phyloP scores from a whole-genome alignment of 441 rosid genomes.

The Jatropha multifida region DNA sequence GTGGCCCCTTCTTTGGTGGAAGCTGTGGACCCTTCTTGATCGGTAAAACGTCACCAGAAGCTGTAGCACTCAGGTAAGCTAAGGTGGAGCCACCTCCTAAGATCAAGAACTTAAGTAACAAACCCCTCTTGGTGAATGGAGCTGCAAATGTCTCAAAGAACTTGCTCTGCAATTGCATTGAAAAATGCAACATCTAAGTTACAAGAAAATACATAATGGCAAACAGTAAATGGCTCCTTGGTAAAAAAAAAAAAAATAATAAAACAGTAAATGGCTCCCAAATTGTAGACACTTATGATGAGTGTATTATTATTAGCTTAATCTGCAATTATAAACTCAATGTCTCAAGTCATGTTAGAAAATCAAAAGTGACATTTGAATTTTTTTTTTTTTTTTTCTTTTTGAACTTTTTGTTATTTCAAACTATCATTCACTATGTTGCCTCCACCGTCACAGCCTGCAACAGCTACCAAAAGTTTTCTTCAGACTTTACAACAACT shows the following conservation, averaged over 20 bases:
- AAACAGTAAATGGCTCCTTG: not conserved
- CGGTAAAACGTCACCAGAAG: slow-evolving; percentile 73
- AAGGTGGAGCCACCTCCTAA: slow-evolving; percentile 83
- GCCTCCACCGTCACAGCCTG: not conserved
- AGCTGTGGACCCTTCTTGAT: slow-evolving; percentile 94
- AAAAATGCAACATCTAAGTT: not conserved
- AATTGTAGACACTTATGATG: too few relatives aligned
- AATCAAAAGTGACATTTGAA: not conserved
- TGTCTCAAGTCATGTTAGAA: too few relatives aligned
- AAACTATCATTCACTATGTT: too few relatives aligned
- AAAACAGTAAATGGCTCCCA: not conserved
- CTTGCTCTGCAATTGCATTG: slow-evolving; percentile 71
- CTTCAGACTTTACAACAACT: not conserved
- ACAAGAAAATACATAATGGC: not conserved
- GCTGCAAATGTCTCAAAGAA: slow-evolving; percentile 94
- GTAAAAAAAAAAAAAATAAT: too few relatives aligned
- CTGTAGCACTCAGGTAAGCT: slow-evolving; percentile 69
- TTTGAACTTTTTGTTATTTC: too few relatives aligned
- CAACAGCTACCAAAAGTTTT: not conserved
- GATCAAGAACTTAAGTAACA: slow-evolving; percentile 89
- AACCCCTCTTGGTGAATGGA: slow-evolving; percentile 95
- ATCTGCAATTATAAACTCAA: not conserved
- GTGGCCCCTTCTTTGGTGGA: slow-evolving; percentile 82
- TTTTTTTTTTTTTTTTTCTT: too few relatives aligned
- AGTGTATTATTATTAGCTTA: not conserved